Percentiles rank a stretch among this genome's conserved stretches.
Conservation (phyloP, 1,284 basidiomycete species). For the Sutorius eximius region DNA sequence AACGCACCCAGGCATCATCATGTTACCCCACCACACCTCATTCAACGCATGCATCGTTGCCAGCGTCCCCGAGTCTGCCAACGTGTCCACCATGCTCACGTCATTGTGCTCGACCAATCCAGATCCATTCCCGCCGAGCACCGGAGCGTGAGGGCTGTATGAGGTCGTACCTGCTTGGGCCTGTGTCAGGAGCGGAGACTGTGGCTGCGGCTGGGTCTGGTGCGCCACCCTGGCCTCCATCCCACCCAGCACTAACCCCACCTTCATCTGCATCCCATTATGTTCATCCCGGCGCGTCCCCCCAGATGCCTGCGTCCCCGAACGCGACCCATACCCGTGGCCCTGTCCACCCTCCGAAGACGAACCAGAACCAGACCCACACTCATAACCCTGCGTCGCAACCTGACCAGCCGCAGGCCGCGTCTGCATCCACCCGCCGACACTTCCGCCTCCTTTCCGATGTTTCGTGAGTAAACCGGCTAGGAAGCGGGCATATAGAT, state of each 20-base stretch:
- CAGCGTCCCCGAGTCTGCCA: conserved; percentile 58
- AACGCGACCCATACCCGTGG: background rate
- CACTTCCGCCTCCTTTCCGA: conserved; percentile 58
- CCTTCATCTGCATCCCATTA: conserved; percentile 23
- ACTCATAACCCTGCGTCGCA: background rate
- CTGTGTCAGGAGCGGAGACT: too few species aligned
- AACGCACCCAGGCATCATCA: conserved; percentile 78
- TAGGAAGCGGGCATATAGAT: conserved; percentile 77
- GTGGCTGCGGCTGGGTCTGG: background rate
- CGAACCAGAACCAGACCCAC: conserved; percentile 4
- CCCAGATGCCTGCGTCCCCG: conserved; percentile 7
- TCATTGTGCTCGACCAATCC: conserved; percentile 30
- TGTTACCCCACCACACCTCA: conserved; percentile 70
- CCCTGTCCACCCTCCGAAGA: background rate
- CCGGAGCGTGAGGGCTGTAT: conserved; percentile 27
- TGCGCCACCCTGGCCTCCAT: conserved; percentile 25
- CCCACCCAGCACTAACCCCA: background rate
- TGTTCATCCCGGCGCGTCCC: conserved; percentile 8
- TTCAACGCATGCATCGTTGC: conserved; percentile 72
- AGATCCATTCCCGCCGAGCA: background rate
- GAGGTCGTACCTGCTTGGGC: background rate
- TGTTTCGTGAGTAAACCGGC: conserved; percentile 65
- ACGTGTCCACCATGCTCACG: conserved; percentile 39
- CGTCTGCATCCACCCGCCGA: conserved; percentile 24
- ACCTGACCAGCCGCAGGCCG: conserved; percentile 31